Conservation (phyloP, 139 green algal genomes). For the Chlamydomonas applanata region DNA sequence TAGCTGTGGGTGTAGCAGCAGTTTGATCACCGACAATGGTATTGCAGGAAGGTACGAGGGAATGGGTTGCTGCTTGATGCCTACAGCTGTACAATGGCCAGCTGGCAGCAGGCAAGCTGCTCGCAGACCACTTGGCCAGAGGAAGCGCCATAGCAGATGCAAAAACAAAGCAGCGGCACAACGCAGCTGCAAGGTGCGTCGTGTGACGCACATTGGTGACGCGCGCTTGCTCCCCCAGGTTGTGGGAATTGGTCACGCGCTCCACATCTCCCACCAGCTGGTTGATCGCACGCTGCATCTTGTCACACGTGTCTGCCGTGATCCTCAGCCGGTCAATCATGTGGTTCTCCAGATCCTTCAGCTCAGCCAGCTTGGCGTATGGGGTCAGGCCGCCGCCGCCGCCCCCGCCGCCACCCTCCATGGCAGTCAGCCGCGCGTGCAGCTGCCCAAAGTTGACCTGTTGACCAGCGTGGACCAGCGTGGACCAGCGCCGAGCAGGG, state of each 20-base stretch:
- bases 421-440: neutral
- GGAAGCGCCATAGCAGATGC: too few relatives aligned
- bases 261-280: slow-evolving; percentile 10
- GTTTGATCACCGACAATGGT: too few relatives aligned
- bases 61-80: too few relatives aligned
- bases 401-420: neutral
- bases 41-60: too few relatives aligned
- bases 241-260: neutral
- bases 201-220: neutral
- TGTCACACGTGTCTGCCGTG: neutral
- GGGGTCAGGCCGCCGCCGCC: neutral
- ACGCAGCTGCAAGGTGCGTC: neutral
- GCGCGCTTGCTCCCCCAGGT: neutral
- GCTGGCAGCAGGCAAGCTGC: too few relatives aligned
- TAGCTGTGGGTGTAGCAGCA: too few relatives aligned
- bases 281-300: slow-evolving; percentile 13
- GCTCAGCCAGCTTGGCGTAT: slow-evolving; percentile 8
- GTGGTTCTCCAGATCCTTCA: slow-evolving; percentile 24
- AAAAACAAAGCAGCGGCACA: neutral
- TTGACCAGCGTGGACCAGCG: neutral
- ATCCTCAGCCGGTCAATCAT: slow-evolving; percentile 11
- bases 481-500: too few relatives aligned
- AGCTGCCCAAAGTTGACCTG: slow-evolving; percentile 16
- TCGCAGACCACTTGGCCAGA: too few relatives aligned
- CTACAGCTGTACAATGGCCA: too few relatives aligned